Evolutionary conservation across 805 yeast species (phyloP), one percentile per base, ranked within the genome.

Genomic region (Nematodospora valgi): DNA sequence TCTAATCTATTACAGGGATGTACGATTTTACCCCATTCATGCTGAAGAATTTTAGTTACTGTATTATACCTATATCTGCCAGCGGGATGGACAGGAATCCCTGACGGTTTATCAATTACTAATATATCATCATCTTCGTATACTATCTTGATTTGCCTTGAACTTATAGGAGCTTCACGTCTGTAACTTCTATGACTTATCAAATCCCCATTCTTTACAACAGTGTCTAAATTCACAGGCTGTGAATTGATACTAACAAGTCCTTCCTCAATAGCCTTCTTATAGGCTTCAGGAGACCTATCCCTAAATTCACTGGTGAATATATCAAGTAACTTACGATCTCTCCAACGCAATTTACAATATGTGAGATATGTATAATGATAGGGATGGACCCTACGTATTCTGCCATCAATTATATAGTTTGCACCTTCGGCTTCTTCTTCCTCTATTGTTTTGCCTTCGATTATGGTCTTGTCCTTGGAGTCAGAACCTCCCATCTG

Each of bases 71-170:
- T 53, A 68, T 80, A 78, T 44, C 89, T 62, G 0, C 98, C 98
- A 0, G 96, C 83, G 3, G 98, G 98, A 56, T 93, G 98, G 0
- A 86, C 95, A 0, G 98, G 97, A 2, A 93, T 72, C 0, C 98
- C 97, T 4, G 93, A 74, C 0, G 98, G 98, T 46, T 93, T 93
- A 56, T 91, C 95, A 15, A 93, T 81, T 3, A 85, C 94, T 4
- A 93, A 68, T 15, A 87, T 54, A 32, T 83, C 75, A 6, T 82
- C 87, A 54, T 86, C 81, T 49, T 88, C 86, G 52, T 70, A 72
- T 0, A 89, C 83, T 16, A 86, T 76, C 36, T 73, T 70, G 32
- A 87, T 79, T 0, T 74, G 72, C 28, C 66, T 51, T 35, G 82
- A 59, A 6, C 74, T 63, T 2, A 89, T 89, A 0, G 94, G 77